Base-by-base conservation (phyloP, 164 flowering plant species). In the Vitis cinerea region DNA sequence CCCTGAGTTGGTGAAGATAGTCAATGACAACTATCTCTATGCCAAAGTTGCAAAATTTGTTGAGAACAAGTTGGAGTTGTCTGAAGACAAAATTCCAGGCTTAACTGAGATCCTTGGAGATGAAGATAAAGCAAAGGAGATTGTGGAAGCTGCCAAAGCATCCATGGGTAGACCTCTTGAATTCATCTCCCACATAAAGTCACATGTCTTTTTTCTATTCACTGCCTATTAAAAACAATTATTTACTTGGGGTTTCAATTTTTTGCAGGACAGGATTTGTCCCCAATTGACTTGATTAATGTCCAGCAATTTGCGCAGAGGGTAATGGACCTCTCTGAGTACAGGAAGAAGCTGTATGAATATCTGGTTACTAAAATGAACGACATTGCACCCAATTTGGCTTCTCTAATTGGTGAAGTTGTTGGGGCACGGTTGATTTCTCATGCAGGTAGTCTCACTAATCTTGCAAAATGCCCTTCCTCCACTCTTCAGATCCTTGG, bases 401-500 rank as follows among this genome's bases (percentile, higher is more conserved):
- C 99, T 71, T 85, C 98, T 65, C 75, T 96, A 68, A 96, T 96
- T 61, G 98, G 98, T 75, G 99, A 93, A 81, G 81, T 93, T 62
- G 97, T 93, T 73, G 97, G 97, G 37, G 99, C 97, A 19, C 91
- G 98, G 53, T 80, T 96, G 69, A 96, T 96, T 76, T 96, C 99
- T 58, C 99, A 90, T 92, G 99, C 99, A 64, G 99, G 99, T 63
- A 96, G 99, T 80, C 97, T 96, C 9, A 89, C 99, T 51, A 96
- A 96, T 79, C 78, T 96, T 73, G 99, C 99, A 6, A 96, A 96
- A 81, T 93, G 97, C 81, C 99, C 98, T 31, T 83, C 99, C 69
- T 96, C 99, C n/a, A 96, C 98, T n/a, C 98, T 96, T 69, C 99
- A 96, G 79, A 96, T 93, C 64, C 97, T 96, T 75, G 99, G 99